These are phyloP conservation scores for Pseudocercospora musae DNA, from an alignment of 2,329 filamentous ascomycete genomes.

Conservation along the genomic window DNA sequence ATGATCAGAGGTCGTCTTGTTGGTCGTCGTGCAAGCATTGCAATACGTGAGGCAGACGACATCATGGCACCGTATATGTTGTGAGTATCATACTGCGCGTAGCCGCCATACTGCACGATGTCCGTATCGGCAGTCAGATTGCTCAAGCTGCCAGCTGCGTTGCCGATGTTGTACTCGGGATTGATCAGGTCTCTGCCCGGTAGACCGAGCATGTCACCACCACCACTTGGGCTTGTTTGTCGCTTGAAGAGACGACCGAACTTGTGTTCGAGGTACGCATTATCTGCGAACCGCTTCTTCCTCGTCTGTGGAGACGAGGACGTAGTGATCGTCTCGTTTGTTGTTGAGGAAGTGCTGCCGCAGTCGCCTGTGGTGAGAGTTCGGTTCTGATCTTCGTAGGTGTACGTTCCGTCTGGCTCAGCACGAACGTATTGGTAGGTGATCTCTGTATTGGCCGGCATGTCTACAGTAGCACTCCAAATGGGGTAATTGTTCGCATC, in stretches of 20 bases:
- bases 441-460: slow-evolving; percentile 32
- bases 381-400: slow-evolving; percentile 33
- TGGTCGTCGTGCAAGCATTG: slow-evolving; percentile 66
- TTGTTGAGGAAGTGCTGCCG: slow-evolving; percentile 24
- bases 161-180: slow-evolving; percentile 64
- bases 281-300: slow-evolving; percentile 24
- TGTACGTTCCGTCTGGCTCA: slow-evolving; percentile 33
- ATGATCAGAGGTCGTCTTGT: slow-evolving; percentile 66
- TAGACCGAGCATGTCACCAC: slow-evolving; percentile 48
- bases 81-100: slow-evolving; percentile 70
- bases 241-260: slow-evolving; percentile 16
- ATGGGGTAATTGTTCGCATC: slow-evolving; percentile 34
- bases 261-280: slow-evolving; percentile 15
- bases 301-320: slow-evolving; percentile 26
- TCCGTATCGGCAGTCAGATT: slow-evolving; percentile 60
- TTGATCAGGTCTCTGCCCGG: slow-evolving; percentile 61
- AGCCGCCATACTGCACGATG: slow-evolving; percentile 64
- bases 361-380: slow-evolving; percentile 34
- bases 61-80: slow-evolving; percentile 76
- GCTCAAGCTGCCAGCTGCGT: slow-evolving; percentile 50
- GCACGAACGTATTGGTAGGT: slow-evolving; percentile 34
- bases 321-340: slow-evolving; percentile 33
- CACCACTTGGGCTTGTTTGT: slow-evolving; percentile 10
- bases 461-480: slow-evolving; percentile 34
- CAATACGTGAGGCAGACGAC: slow-evolving; percentile 61